Evolutionary conservation across 1,139 yeast species (phyloP), one percentile per base, ranked within the genome.

Genomic region (Yamadazyma sp.): DNA sequence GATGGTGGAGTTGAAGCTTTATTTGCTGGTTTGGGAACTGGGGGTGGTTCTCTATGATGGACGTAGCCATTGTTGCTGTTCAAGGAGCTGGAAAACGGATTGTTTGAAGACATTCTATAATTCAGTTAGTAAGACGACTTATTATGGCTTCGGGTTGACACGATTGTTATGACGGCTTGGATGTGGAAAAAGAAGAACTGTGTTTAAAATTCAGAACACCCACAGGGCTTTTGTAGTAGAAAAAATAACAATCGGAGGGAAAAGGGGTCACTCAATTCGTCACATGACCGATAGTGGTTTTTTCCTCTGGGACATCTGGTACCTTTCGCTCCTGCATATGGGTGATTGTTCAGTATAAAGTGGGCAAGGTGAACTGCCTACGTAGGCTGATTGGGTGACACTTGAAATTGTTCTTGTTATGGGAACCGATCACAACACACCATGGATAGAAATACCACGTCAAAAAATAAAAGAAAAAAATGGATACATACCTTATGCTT

Each of bases 11-110:
- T 54, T 24, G 47, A 39, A 3, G 59, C 42, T 31, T 16, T 44
- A 26, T 31, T 38, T 35, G 33, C 26, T 40, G 38, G 42, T 49
- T 24, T 16, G 17, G 61, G 69, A 12, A 54, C 59, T 10, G 63
- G 66, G 18, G 69, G 71, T 9, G 69, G 66, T 12, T 61, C 66
- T 25, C 66, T 56, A 43, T 58, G 66, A 37, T 58, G 64, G 23
- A 59, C 64, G 31, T 67, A 64, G 7, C 68, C 53, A n/a, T 61
- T 58, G 39, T n/a, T n/a, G n/a, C n/a, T n/a, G n/a, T 57, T 58
- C 48, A 74, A 55, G 17, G 76, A 74, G 24, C 74, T 66, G 8
- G 79, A 76, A 54, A 79, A 79, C 12, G 85, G 83, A 50, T 79
- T 79, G 48, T 78, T 78, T 15, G 80, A 70, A 38, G 73, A 65